Evolutionary conservation across 352 stramenopile species (phyloP).

Genomic region (Nothophytophthora sp.): DNA sequence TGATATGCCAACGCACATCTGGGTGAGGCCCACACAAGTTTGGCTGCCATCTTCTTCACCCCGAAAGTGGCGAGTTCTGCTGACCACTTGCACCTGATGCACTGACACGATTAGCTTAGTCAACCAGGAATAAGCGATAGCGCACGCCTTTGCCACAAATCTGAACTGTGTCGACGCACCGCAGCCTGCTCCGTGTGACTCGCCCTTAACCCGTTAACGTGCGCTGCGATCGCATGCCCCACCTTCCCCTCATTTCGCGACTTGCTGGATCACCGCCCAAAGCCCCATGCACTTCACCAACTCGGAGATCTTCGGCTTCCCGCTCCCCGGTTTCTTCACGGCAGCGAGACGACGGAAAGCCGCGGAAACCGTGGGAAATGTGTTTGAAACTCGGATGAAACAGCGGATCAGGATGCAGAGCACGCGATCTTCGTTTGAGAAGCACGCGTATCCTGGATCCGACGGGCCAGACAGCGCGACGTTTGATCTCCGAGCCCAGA

Average conservation of each 20-base stretch:
- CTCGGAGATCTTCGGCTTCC: background rate
- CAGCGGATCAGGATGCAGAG: conserved; percentile 15
- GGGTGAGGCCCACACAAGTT: background rate
- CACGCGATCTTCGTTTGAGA: background rate
- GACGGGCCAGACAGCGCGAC: conserved; percentile 1
- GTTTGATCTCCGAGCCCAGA: conserved; percentile 8
- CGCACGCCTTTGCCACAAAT: no score
- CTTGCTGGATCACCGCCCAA: no score
- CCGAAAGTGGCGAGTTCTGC: conserved; percentile 11
- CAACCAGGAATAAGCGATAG: no score
- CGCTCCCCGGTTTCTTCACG: conserved; percentile 13
- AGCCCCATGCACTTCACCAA: conserved; percentile 10
- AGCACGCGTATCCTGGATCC: background rate
- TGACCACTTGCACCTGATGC: conserved; percentile 15
- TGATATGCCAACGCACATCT: no score
- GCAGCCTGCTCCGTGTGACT: no score
- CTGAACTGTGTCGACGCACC: no score
- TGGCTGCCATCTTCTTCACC: no score
- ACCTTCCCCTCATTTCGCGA: no score
- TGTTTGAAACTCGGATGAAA: conserved; percentile 16
- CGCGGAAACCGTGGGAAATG: conserved; percentile 6
- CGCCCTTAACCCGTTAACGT: no score
- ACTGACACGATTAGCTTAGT: conserved; percentile 7
- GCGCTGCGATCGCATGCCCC: no score
- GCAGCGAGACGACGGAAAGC: conserved; percentile 9